phyloP scores from a whole-genome alignment of 1,139 yeast genomes.

The Sugiyamaella castrensis region DNA sequence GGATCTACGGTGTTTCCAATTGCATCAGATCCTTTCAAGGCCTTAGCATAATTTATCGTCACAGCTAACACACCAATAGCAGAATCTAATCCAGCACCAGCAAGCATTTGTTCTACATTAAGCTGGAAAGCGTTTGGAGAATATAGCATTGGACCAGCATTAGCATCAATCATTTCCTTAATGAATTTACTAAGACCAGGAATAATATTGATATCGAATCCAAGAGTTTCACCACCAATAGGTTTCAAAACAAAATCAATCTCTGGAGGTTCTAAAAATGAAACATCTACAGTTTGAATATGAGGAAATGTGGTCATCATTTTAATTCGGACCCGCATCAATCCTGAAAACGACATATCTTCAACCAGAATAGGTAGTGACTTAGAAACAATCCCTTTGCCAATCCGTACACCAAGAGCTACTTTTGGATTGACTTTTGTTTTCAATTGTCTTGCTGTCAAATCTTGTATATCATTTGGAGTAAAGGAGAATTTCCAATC shows the following conservation, averaged over 20 bases:
- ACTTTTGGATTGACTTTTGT: slow-evolving; percentile 79
- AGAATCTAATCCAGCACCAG: slow-evolving; percentile 76
- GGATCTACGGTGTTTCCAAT: slow-evolving; percentile 87
- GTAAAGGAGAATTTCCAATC: slow-evolving; percentile 90
- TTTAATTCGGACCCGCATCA: slow-evolving; percentile 76
- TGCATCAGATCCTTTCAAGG: slow-evolving; percentile 61
- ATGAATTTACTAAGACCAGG: slow-evolving; percentile 85
- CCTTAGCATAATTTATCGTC: slow-evolving; percentile 62
- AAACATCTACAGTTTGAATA: slow-evolving; percentile 81
- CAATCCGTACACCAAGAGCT: slow-evolving; percentile 41
- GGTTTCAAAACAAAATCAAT: slow-evolving; percentile 77
- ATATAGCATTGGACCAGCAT: slow-evolving; percentile 82
- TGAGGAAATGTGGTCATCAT: slow-evolving; percentile 92
- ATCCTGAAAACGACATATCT: slow-evolving; percentile 59
- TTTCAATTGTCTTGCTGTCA: slow-evolving; percentile 77
- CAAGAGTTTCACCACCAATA: slow-evolving; percentile 74
- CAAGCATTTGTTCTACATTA: slow-evolving; percentile 83
- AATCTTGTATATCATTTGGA: slow-evolving; percentile 83
- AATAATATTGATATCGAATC: slow-evolving; percentile 79
- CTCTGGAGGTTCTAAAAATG: slow-evolving; percentile 79
- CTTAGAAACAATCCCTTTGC: slow-evolving; percentile 42
- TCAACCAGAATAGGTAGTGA: slow-evolving; percentile 43
- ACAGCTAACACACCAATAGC: slow-evolving; percentile 84
- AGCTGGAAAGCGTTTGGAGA: slow-evolving; percentile 89
- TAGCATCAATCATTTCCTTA: slow-evolving; percentile 79